Evolutionary conservation across 1,284 basidiomycete genomes (phyloP).

Genomic region (Melampsora larici-populina): DNA sequence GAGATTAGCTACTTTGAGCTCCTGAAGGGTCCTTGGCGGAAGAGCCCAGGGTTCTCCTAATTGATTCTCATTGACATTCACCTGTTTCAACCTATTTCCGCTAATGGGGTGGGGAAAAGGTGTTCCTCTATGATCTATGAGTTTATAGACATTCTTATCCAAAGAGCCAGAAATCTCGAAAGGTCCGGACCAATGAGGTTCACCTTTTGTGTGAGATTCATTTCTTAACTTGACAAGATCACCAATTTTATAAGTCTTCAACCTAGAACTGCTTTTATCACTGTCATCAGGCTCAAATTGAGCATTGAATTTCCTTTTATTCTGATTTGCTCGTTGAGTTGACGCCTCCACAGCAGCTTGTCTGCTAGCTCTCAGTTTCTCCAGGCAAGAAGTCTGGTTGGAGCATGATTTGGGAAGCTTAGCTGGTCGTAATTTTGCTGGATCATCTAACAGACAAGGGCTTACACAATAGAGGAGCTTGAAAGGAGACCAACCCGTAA

Average conservation of each 20-base stretch:
- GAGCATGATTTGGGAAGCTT: neutral
- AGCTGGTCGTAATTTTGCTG: neutral
- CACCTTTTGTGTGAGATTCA: too few relatives aligned
- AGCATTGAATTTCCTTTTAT: neutral
- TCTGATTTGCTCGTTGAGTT: neutral
- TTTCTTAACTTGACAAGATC: neutral
- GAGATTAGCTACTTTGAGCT: too few relatives aligned
- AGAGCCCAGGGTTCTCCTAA: too few relatives aligned
- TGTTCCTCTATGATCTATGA: too few relatives aligned
- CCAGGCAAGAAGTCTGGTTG: neutral
- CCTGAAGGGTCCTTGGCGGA: too few relatives aligned
- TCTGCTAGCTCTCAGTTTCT: neutral
- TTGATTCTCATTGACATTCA: too few relatives aligned
- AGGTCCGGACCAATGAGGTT: too few relatives aligned
- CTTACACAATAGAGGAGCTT: neutral
- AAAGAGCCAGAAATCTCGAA: too few relatives aligned
- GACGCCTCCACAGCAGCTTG: neutral
- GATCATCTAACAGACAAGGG: neutral
- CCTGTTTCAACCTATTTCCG: too few relatives aligned
- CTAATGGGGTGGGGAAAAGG: too few relatives aligned
- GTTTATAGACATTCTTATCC: too few relatives aligned
- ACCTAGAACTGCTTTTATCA: neutral
- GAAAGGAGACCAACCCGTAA: neutral
- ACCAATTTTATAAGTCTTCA: neutral
- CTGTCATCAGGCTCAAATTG: neutral